Percentiles rank a stretch among this genome's conserved stretches.
Evolutionary conservation across 2,329 filamentous ascomycete species (phyloP).

Genomic region (Cryphonectria naterciae): DNA sequence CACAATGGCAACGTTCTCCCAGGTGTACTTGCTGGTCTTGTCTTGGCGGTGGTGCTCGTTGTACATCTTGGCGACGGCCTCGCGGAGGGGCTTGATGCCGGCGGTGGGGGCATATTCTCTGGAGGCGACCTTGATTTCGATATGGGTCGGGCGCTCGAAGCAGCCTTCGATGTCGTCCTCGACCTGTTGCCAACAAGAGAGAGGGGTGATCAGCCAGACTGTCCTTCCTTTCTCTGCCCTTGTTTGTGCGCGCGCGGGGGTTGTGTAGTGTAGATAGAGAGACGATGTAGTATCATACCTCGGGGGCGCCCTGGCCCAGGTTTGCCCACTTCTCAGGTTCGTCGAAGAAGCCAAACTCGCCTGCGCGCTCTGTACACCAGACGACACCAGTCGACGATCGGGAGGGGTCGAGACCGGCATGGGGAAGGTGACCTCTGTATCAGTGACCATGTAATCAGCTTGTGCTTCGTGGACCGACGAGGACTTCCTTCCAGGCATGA

Average conservation of each 20-base stretch:
- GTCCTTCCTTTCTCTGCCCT: neutral
- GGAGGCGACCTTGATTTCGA: conserved; percentile 77
- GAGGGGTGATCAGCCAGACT: neutral
- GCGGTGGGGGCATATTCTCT: conserved; percentile 93
- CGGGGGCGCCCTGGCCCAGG: conserved; percentile 61
- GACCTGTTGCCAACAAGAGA: conserved; percentile 49
- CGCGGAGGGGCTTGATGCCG: conserved; percentile 86
- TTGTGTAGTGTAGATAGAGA: neutral
- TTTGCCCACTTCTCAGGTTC: conserved; percentile 87
- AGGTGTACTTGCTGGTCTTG: conserved; percentile 88
- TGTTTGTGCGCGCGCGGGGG: neutral
- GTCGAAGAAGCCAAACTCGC: conserved; percentile 86
- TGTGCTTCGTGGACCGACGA: conserved; percentile 6
- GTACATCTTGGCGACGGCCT: conserved; percentile 89
- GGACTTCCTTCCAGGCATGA: neutral
- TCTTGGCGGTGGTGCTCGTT: conserved; percentile 89
- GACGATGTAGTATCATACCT: conserved; percentile 20
- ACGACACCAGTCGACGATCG: conserved; percentile 92
- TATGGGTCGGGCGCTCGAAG: conserved; percentile 78
- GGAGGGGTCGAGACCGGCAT: conserved; percentile 87
- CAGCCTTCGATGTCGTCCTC: conserved; percentile 91
- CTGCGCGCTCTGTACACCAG: conserved; percentile 87
- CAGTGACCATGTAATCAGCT: conserved; percentile 13
- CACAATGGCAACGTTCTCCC: conserved; percentile 97
- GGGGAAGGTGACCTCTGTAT: conserved; percentile 73